Conservation (phyloP, 257 asterid species). For the Plantago major region DNA sequence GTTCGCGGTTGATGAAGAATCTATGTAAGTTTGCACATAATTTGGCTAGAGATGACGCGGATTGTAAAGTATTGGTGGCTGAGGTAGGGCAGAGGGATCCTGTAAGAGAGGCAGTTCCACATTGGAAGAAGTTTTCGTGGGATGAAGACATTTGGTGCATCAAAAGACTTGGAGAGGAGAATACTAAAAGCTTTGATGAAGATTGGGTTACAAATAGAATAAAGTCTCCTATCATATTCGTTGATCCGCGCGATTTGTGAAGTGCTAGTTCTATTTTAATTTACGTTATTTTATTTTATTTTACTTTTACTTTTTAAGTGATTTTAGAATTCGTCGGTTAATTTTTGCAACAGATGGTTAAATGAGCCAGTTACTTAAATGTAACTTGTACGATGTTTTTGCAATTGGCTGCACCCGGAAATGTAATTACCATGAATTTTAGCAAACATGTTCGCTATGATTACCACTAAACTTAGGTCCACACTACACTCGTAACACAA, state of each 20-base stretch:
- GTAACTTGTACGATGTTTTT: too few species aligned
- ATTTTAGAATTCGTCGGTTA: too few species aligned
- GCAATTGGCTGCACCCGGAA: too few species aligned
- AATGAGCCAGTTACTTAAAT: too few species aligned
- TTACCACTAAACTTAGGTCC: neutral
- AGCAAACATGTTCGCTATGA: neutral
- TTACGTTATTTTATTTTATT: too few species aligned
- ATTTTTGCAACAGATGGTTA: too few species aligned
- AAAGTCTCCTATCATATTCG: conserved; percentile 47
- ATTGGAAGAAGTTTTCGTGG: conserved; percentile 81
- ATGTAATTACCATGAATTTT: too few species aligned
- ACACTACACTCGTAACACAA: neutral
- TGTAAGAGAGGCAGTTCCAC: conserved; percentile 54
- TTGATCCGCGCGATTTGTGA: conserved; percentile 82
- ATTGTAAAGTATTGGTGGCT: conserved; percentile 56
- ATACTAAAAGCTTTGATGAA: conserved; percentile 10
- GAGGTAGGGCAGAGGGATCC: conserved; percentile 69
- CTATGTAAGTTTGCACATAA: conserved; percentile 58
- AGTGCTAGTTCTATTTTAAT: too few species aligned
- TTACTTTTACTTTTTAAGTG: too few species aligned
- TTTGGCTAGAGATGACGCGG: conserved; percentile 42
- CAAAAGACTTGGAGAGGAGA: conserved; percentile 33
- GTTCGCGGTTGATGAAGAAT: conserved; percentile 39
- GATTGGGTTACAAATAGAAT: conserved; percentile 38
- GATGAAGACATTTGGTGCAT: conserved; percentile 87